Evolutionary conservation across 257 asterid genomes (phyloP).

Genomic region (Verbascum thapsus): DNA sequence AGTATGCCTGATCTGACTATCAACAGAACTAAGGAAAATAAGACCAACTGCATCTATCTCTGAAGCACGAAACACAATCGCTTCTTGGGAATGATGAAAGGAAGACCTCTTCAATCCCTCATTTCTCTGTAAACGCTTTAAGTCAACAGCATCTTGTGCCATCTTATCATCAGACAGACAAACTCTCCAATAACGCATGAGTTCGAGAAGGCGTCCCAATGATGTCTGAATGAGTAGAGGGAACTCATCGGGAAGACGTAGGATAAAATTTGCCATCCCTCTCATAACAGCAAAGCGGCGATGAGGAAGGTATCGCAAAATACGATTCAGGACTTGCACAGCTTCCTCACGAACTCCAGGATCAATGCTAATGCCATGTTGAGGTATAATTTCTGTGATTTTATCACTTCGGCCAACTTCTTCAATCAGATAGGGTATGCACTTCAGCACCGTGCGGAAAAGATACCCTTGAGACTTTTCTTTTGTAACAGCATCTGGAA

Average conservation of each 20-base stretch:
- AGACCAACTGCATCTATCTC: conserved; percentile 99
- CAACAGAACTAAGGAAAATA: conserved; percentile 94
- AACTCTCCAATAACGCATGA: conserved; percentile 98
- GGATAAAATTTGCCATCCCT: conserved; percentile 92
- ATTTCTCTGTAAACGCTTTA: conserved; percentile 77
- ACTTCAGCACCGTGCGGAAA: conserved; percentile 93
- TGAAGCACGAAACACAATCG: conserved; percentile 84
- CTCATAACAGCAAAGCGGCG: conserved; percentile 98
- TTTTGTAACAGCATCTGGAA: conserved; percentile 87
- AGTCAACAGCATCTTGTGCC: conserved; percentile 56
- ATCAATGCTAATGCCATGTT: conserved; percentile 97
- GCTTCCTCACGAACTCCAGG: conserved; percentile 99
- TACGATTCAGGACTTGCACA: conserved; percentile 92
- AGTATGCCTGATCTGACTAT: conserved; percentile 97
- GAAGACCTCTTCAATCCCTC: conserved; percentile 91
- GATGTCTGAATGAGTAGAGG: conserved; percentile 99
- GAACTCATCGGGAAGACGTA: conserved; percentile 95
- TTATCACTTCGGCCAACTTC: conserved; percentile 98
- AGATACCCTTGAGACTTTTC: conserved; percentile 99
- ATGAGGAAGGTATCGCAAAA: conserved; percentile 88
- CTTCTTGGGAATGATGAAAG: conserved; percentile 77
- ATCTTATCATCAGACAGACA: conserved; percentile 77
- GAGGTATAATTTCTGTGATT: conserved; percentile 96
- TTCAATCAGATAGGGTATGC: conserved; percentile 98
- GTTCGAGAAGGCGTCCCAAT: conserved; percentile 94